phyloP scores from a whole-genome alignment of 345 rosid species.

The Camelina laxa region DNA sequence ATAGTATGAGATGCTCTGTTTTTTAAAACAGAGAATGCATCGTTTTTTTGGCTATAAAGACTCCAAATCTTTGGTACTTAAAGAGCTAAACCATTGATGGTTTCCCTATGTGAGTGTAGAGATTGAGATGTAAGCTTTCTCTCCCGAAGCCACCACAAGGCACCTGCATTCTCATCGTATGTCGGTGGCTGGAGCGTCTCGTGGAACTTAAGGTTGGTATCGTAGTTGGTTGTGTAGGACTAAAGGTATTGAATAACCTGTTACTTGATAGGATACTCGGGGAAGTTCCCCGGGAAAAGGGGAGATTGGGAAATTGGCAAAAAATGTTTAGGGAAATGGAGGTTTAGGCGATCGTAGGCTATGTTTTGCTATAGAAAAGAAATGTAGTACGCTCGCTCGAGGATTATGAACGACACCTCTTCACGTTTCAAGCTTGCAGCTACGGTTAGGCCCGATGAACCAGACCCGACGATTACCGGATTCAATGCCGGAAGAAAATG shows the following conservation, averaged over 20 bases:
- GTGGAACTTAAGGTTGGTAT: background rate
- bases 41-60: background rate
- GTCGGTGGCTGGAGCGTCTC: background rate
- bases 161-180: background rate
- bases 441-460: too few relatives aligned
- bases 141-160: background rate
- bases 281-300: background rate
- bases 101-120: too few relatives aligned
- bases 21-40: too few relatives aligned
- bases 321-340: background rate
- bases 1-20: too few relatives aligned
- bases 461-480: too few relatives aligned
- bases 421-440: too few relatives aligned
- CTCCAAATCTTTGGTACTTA: background rate
- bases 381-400: background rate
- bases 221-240: background rate
- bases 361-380: background rate
- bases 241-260: background rate
- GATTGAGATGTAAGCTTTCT: too few relatives aligned
- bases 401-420: too few relatives aligned
- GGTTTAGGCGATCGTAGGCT: background rate
- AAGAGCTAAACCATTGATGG: background rate
- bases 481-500: too few relatives aligned
- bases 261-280: background rate
- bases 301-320: background rate